Base-by-base conservation (phyloP, 192 early-diverging fungal species). In the Dissophora globulifera region DNA sequence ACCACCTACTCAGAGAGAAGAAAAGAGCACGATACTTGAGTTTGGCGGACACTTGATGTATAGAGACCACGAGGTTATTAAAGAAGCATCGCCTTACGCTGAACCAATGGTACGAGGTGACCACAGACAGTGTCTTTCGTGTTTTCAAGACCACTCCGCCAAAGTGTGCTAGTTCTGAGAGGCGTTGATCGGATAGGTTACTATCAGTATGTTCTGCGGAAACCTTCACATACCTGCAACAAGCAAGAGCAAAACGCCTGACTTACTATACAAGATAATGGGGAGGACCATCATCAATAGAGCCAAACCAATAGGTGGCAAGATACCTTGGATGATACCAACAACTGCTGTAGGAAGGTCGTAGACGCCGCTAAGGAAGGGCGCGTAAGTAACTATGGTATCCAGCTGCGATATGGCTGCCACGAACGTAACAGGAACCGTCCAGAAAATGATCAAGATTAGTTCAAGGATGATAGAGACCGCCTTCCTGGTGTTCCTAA, bases 301-400 rank as follows among this genome's bases (percentile, higher is more conserved):
- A 5, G 92, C 83, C 43, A 94, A 76, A 35, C 87, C 82, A n/a
- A 88, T 67, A 2, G 92, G 82, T 3, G 94, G 93, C 35, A 95
- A 71, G 20, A 90, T 69, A 70, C 94, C 94, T 41, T 88, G 86
- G 59, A 95, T 89, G 38, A 85, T 74, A 47, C 84, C 81, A n/a
- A 87, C 56, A 11, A 72, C 69, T 10, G 79, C 62, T 11, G 69
- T 61, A 48, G 78, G 75, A 29, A 85, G 58, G 13, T 64, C 63
- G 15, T 87, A 79, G 1, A 85, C 60, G 7, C 48, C 50, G 16
- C 45, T 49, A 38, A 90, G 46, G 58, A 90, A 90, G 1, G 86
- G 84, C n/a, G 87, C 58, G 33, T 85, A 66, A 29, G 71, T 48
- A 19, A 69, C 69, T 42, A 94, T 79, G 9, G 72, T 69, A 41